Conservation (phyloP, 2,329 filamentous ascomycete species). For the Chaetomiaceae sp. region DNA sequence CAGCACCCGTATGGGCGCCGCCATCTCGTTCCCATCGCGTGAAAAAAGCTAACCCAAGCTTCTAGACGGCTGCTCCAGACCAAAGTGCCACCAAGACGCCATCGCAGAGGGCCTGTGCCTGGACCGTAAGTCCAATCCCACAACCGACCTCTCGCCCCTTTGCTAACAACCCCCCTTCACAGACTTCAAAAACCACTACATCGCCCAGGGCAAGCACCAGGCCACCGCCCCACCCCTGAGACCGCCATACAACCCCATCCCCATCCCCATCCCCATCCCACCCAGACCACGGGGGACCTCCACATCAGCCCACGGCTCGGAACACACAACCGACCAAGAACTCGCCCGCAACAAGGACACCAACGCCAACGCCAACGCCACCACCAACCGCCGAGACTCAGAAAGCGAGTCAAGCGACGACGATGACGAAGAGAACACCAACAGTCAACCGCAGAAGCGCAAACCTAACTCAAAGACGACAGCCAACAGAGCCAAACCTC, state of each 20-base stretch:
- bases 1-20: conserved; percentile 12
- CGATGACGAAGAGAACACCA: no score
- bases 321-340: no score
- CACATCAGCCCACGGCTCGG: no score
- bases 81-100: conserved; percentile 18
- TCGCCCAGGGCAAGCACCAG: conserved; percentile 19
- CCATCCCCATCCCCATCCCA: no score
- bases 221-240: neutral
- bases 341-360: no score
- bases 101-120: conserved; percentile 22
- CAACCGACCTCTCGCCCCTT: neutral
- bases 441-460: no score
- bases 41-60: neutral
- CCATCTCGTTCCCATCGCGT: no score
- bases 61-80: conserved; percentile 20
- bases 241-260: neutral
- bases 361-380: neutral
- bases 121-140: conserved; percentile 14
- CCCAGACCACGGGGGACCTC: no score
- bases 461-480: no score
- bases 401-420: neutral
- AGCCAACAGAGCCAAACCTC: neutral
- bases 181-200: conserved; percentile 25
- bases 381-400: neutral
- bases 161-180: neutral